Percentiles rank a stretch among this genome's conserved stretches.
Evolutionary conservation across 2,329 filamentous ascomycete species (phyloP).

Genomic region (Diplocarpon mali): DNA sequence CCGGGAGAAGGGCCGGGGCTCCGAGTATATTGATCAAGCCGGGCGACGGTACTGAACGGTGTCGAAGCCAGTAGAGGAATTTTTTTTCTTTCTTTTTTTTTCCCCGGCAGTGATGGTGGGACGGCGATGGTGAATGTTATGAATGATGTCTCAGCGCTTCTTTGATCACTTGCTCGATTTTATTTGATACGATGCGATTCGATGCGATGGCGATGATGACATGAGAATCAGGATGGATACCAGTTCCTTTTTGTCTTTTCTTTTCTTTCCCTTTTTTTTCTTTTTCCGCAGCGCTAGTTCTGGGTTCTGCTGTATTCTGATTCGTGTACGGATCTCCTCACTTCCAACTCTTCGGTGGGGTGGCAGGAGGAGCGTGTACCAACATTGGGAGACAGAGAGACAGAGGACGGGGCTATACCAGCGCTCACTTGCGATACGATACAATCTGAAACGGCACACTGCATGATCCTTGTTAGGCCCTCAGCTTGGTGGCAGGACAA

Average conservation of each 20-base stretch:
- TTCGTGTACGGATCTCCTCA: background rate
- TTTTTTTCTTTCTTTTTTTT: background rate
- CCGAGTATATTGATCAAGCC: constrained; percentile 9
- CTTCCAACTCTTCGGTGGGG: too few relatives aligned
- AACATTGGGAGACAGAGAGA: too few relatives aligned
- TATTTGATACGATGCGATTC: constrained; percentile 1
- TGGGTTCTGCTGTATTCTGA: background rate
- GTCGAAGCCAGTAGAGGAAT: background rate
- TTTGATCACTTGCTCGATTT: background rate
- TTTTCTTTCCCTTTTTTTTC: background rate
- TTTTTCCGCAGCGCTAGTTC: background rate
- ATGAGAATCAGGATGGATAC: background rate
- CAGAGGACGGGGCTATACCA: too few relatives aligned
- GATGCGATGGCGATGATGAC: background rate
- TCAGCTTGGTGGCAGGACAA: too few relatives aligned
- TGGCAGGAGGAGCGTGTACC: too few relatives aligned
- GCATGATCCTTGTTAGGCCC: too few relatives aligned
- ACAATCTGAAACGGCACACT: too few relatives aligned
- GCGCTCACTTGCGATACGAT: too few relatives aligned
- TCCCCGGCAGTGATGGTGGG: background rate
- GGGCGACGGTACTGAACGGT: constrained; percentile 8
- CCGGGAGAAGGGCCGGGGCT: constrained; percentile 9
- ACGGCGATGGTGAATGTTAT: background rate
- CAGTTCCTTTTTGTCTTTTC: background rate
- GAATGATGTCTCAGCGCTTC: constrained; percentile 1